phyloP scores from a whole-genome alignment of 495 filamentous ascomycete species.

The Tirmania nivea region DNA sequence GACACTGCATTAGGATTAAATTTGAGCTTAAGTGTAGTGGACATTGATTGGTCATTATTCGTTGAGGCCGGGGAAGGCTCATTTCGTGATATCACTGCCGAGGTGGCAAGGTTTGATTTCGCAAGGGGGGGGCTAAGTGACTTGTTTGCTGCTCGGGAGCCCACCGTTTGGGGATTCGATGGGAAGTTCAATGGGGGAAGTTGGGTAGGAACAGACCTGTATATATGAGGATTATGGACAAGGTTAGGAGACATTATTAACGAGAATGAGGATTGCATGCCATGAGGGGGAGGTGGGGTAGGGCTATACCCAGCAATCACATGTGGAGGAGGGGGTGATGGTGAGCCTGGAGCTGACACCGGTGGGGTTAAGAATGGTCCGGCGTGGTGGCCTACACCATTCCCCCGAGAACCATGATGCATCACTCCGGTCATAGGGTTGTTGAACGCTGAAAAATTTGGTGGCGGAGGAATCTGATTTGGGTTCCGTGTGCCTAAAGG shows the following conservation, averaged over 20 bases:
- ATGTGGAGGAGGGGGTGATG: background rate
- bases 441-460: background rate
- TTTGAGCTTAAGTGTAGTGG: background rate
- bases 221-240: background rate
- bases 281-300: background rate
- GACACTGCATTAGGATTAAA: background rate
- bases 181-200: background rate
- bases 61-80: background rate
- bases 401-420: background rate
- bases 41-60: background rate
- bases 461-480: background rate
- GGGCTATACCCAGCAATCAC: background rate
- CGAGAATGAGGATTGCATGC: background rate
- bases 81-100: background rate
- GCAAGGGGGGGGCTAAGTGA: background rate
- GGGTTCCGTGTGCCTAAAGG: background rate
- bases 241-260: background rate
- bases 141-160: background rate
- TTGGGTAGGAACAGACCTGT: background rate
- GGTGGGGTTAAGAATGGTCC: background rate
- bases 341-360: background rate
- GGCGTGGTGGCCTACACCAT: background rate
- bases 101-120: background rate
- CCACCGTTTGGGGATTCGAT: background rate
- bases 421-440: background rate